Evolutionary conservation across 257 asterid genomes (phyloP).

Genomic region (Ligustrum vulgare): DNA sequence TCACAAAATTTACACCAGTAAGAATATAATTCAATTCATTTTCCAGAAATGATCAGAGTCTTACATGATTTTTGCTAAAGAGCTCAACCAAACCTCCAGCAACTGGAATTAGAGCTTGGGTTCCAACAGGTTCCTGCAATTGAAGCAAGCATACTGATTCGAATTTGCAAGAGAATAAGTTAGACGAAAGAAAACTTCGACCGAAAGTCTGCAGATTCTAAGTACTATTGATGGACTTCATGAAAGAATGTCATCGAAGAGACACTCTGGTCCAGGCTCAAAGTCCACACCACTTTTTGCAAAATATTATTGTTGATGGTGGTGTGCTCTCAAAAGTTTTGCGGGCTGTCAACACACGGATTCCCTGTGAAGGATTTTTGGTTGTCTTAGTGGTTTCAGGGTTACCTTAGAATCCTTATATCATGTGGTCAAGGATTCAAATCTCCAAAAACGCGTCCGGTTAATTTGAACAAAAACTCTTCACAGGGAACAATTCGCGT

Average conservation of each 20-base stretch:
- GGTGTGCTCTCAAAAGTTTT: too few relatives aligned
- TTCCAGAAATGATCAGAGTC: background rate
- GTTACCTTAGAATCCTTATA: too few relatives aligned
- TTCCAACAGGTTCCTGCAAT: slow-evolving; percentile 58
- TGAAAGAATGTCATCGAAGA: background rate
- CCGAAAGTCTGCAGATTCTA: background rate
- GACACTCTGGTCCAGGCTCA: background rate
- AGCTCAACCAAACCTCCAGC: slow-evolving; percentile 71
- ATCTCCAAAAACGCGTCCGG: too few relatives aligned
- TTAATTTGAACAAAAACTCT: too few relatives aligned
- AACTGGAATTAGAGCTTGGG: slow-evolving; percentile 72
- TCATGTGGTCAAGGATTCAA: too few relatives aligned
- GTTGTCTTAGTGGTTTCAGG: too few relatives aligned
- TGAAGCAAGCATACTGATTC: background rate
- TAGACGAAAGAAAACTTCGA: too few relatives aligned
- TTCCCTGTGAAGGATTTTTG: too few relatives aligned
- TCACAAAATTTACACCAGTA: background rate
- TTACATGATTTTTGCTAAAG: slow-evolving; percentile 51
- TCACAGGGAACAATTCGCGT: too few relatives aligned
- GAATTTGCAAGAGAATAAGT: too few relatives aligned
- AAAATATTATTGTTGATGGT: background rate
- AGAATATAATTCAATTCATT: background rate
- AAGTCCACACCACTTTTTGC: background rate
- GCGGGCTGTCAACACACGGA: too few relatives aligned
- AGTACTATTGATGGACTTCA: background rate